Conservation (phyloP, 306 rosid species). For the Cucumis cinereus region DNA sequence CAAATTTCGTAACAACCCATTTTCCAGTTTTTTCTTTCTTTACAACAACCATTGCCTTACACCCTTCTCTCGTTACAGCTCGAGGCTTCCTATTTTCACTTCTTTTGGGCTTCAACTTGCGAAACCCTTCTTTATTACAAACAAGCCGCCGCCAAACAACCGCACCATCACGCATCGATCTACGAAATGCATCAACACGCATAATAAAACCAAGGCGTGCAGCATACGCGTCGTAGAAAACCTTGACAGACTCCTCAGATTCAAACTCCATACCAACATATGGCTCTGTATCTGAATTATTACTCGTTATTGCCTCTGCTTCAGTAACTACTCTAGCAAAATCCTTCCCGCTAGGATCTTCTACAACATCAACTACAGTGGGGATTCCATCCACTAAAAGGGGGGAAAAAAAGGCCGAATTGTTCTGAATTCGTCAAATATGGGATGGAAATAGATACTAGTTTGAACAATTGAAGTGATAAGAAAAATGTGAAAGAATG, state of each 20-base stretch:
- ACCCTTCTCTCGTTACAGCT: slow-evolving; percentile 41
- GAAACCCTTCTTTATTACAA: slow-evolving; percentile 46
- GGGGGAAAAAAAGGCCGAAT: neutral
- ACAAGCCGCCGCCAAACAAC: slow-evolving; percentile 47
- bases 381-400: slow-evolving; percentile 33
- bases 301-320: neutral
- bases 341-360: slow-evolving; percentile 20
- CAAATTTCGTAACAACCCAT: slow-evolving; percentile 28
- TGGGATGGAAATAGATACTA: neutral
- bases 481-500: neutral
- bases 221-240: slow-evolving; percentile 38
- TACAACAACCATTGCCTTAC: slow-evolving; percentile 39
- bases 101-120: slow-evolving; percentile 29
- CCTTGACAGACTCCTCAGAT: slow-evolving; percentile 9
- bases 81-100: slow-evolving; percentile 39
- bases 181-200: slow-evolving; percentile 38
- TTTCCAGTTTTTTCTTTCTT: slow-evolving; percentile 35
- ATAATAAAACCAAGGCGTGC: slow-evolving; percentile 31
- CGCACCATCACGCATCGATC: slow-evolving; percentile 39
- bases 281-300: slow-evolving; percentile 22
- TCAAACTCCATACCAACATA: slow-evolving; percentile 44
- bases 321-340: neutral
- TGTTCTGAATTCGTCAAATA: neutral
- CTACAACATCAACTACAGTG: slow-evolving; percentile 13
- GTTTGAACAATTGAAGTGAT: neutral